A percentile compares a stretch with the other conserved stretches of the same genome.
Conservation (phyloP, 1,139 yeast genomes). For the Debaryomyces udenii region DNA sequence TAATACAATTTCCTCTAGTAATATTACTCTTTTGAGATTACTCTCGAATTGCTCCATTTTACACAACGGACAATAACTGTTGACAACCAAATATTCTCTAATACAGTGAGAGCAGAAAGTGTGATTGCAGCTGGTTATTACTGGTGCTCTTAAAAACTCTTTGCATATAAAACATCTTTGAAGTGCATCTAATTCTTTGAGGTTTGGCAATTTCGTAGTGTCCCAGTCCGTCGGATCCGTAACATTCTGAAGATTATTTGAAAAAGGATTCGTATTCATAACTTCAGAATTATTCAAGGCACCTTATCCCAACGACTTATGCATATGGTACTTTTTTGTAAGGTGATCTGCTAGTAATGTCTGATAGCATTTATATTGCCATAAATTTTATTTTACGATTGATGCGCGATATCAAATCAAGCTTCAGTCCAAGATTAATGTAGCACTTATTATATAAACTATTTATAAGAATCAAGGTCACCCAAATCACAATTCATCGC, state of each 20-base stretch:
- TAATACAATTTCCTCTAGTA: slow-evolving; percentile 72
- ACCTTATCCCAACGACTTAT: background rate
- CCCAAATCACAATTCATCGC: slow-evolving; percentile 7
- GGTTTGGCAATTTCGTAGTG: slow-evolving; percentile 52
- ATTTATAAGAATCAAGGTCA: slow-evolving; percentile 2
- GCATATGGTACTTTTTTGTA: no score
- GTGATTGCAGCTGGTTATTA: slow-evolving; percentile 83
- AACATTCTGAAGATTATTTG: slow-evolving; percentile 26
- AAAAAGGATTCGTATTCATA: slow-evolving; percentile 19
- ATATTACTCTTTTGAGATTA: slow-evolving; percentile 63
- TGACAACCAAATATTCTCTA: slow-evolving; percentile 63
- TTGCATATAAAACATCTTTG: slow-evolving; percentile 91
- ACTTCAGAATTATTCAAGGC: background rate
- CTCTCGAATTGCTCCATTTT: slow-evolving; percentile 72
- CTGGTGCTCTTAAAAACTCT: slow-evolving; percentile 81
- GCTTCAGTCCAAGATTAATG: background rate
- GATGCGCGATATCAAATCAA: slow-evolving; percentile 4
- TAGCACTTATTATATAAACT: slow-evolving; percentile 1
- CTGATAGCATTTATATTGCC: background rate
- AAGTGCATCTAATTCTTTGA: slow-evolving; percentile 67
- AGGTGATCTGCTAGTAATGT: background rate
- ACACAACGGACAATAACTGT: slow-evolving; percentile 79
- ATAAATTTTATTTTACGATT: background rate
- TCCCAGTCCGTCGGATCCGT: slow-evolving; percentile 78
- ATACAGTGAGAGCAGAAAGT: slow-evolving; percentile 92